Evolutionary conservation across 2,329 filamentous ascomycete species (phyloP).

Genomic region (Chrysoporthe austroafricana): DNA sequence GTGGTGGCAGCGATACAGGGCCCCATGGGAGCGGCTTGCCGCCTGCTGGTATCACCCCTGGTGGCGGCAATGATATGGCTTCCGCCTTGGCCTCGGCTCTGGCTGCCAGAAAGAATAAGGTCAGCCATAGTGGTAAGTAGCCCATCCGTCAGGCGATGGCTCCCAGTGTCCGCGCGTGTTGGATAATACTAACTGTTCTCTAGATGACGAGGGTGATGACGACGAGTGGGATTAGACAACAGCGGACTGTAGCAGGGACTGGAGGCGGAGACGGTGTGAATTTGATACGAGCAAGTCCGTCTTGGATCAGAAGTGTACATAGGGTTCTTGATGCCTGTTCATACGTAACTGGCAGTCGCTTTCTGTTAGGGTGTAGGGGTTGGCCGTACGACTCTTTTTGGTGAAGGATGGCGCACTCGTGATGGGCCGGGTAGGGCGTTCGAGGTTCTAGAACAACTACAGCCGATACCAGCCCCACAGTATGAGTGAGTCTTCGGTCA

Average conservation of each 20-base stretch:
- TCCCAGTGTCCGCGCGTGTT: neutral
- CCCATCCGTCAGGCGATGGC: neutral
- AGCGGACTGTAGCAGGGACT: neutral
- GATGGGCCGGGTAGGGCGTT: neutral
- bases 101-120: constrained; percentile 87
- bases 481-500: neutral
- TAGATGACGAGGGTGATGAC: constrained; percentile 78
- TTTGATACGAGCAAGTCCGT: neutral
- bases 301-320: neutral
- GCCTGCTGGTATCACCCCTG: constrained; percentile 55
- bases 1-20: constrained; percentile 49
- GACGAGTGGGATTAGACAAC: constrained; percentile 65
- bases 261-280: neutral
- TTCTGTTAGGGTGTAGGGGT: neutral
- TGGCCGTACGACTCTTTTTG: neutral
- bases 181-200: constrained; percentile 33
- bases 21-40: constrained; percentile 56
- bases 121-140: constrained; percentile 88
- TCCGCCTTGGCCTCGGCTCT: constrained; percentile 80
- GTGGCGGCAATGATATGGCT: constrained; percentile 72
- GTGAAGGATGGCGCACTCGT: neutral
- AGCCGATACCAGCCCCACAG: neutral
- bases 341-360: neutral
- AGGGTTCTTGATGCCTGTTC: neutral
- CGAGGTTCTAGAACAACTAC: neutral